These are phyloP conservation scores for Vitis hybrid DNA, from an alignment of 177 flowering plant species.

Conservation along the genomic window DNA sequence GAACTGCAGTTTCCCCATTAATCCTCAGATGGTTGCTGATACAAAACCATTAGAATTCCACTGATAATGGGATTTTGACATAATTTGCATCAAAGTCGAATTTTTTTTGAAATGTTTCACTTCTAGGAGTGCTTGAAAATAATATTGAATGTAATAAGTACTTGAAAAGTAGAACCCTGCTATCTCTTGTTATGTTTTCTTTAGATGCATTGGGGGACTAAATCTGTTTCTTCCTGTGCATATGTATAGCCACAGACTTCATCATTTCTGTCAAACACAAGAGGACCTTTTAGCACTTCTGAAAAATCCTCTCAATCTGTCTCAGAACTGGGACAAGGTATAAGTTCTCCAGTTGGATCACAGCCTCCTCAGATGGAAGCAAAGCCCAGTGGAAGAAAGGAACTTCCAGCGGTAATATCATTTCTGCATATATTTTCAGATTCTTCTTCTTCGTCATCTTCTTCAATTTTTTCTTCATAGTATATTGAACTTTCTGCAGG, in stretches of 20 bases:
- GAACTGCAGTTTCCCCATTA: not conserved
- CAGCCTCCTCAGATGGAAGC: conserved; percentile 17
- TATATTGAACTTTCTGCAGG: conserved; percentile 28
- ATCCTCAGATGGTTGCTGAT: not conserved
- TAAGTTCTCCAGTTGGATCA: conserved; percentile 12
- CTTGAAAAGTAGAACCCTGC: too few species aligned
- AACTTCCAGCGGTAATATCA: conserved; percentile 45
- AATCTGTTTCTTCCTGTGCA: conserved; percentile 5
- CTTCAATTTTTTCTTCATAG: not conserved
- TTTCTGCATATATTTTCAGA: not conserved
- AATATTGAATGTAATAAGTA: too few species aligned
- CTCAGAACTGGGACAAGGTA: conserved; percentile 15
- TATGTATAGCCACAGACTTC: conserved; percentile 14
- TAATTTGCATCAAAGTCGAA: too few species aligned
- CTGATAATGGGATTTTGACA: too few species aligned
- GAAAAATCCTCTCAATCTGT: conserved; percentile 20
- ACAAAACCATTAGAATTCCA: not conserved
- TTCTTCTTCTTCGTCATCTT: not conserved
- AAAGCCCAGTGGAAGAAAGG: conserved; percentile 35
- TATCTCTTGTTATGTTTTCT: too few species aligned
- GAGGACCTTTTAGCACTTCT: conserved; percentile 12
- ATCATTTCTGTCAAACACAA: conserved; percentile 9
- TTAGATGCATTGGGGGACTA: not conserved
- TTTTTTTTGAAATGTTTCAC: too few species aligned
- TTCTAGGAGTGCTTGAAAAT: too few species aligned